Percentiles rank a stretch among this genome's conserved stretches.
phyloP scores from a whole-genome alignment of 129 eudicot species.

The Flaveria trinervia region DNA sequence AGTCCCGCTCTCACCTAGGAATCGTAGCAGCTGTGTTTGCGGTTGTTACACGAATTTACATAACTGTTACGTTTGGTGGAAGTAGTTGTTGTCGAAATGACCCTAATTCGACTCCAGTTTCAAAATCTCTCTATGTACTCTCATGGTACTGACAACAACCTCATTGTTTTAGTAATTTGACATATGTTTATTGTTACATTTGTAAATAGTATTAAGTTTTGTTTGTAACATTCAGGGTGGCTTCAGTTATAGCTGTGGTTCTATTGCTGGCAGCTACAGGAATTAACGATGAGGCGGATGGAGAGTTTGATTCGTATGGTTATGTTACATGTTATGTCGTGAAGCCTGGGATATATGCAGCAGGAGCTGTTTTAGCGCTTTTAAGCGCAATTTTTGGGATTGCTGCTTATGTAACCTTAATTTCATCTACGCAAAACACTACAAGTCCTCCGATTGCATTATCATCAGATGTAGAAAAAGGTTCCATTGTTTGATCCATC shows the following conservation, averaged over 20 bases:
- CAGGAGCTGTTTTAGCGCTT: constrained; percentile 39
- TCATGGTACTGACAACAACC: constrained; percentile 30
- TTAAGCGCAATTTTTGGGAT: constrained; percentile 34
- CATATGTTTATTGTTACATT: neutral
- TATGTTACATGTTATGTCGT: constrained; percentile 30
- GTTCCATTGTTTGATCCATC: constrained; percentile 7
- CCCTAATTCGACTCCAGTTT: constrained; percentile 21
- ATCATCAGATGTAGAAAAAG: constrained; percentile 25
- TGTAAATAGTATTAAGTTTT: neutral
- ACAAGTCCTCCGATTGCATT: constrained; percentile 6
- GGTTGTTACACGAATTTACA: constrained; percentile 24
- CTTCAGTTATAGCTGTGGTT: constrained; percentile 28
- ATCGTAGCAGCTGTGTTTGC: constrained; percentile 30
- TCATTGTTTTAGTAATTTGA: neutral
- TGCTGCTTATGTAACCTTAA: constrained; percentile 25
- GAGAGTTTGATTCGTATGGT: constrained; percentile 16
- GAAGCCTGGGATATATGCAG: constrained; percentile 40
- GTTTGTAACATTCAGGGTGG: constrained; percentile 20
- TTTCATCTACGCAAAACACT: constrained; percentile 6
- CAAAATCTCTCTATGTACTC: constrained; percentile 20
- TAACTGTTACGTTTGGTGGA: constrained; percentile 31
- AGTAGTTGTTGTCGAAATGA: constrained; percentile 25
- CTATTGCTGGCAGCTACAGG: constrained; percentile 30
- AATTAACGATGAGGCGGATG: constrained; percentile 15
- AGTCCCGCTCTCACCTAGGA: constrained; percentile 33